Base-by-base conservation (phyloP, 2,329 filamentous ascomycete genomes). In the Diplodia sapinea region DNA sequence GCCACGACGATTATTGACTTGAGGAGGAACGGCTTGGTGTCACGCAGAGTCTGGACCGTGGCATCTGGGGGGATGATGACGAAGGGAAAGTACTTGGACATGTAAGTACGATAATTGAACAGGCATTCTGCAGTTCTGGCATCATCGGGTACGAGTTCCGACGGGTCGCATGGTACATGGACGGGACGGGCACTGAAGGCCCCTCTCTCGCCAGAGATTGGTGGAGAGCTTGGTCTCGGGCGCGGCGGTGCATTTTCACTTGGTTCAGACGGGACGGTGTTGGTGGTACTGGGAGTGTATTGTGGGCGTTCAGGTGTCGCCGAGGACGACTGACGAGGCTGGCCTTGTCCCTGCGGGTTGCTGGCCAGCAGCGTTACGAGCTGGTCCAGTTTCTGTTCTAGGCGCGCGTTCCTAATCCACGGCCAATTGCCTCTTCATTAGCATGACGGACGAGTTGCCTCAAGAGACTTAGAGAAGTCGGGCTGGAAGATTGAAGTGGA, bases 81-180 rank as follows among this genome's bases (percentile, higher is more conserved):
- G 23, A 68, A 68, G 26, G 66, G 66, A 50, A 68, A 68, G 38
- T 68, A 50, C 36, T 43, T 49, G 43, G 65, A 36, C 56, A 69
- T 56, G 50, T 65, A 56, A 4, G 65, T 64, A 5, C 63, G 64
- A 52, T 63, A 69, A 7, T 65, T 51, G n/a, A 59, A 31, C 15
- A 69, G 52, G 36, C 65, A 64, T 50, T 15, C 51, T 50, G 52
- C 54, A 47, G 52, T 47, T 13, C 57, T 23, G 26, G 38, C 55
- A 43, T 59, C 64, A 38, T 38, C 54, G 13, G 64, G 40, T 9
- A 52, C 64, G 29, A 66, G 54, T 20, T 66, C 64, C 11, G 52
- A 57, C 26, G 43, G 64, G 31, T 66, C 64, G 52, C 40, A 57
- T n/a, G 54, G 29, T 12, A 20, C 29, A 9, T 23, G 15, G 26